phyloP scores from a whole-genome alignment of 78 protist genomes.

The Dictyostelium capitatum region DNA sequence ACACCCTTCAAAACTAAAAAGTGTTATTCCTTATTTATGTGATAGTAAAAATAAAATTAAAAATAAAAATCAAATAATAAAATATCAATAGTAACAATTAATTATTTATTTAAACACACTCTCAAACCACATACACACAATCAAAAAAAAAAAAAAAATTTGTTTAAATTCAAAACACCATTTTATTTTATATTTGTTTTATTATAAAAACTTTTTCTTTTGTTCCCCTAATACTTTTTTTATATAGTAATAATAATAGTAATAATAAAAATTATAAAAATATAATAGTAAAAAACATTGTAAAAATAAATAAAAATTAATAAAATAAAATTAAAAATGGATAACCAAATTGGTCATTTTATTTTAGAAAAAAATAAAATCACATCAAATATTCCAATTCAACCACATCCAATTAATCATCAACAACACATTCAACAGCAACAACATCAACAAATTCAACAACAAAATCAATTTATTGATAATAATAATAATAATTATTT shows the following conservation, averaged over 20 bases:
- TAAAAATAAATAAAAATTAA: background rate
- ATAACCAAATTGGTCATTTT: slow-evolving; percentile 12
- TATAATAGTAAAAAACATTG: background rate
- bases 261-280: slow-evolving; percentile 2
- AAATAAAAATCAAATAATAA: background rate
- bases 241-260: background rate
- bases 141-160: background rate
- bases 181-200: background rate
- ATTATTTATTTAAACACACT: no score
- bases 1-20: no score
- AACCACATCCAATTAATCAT: background rate
- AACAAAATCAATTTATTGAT: background rate
- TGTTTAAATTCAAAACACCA: no score
- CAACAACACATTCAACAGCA: background rate
- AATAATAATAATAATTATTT: background rate
- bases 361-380: slow-evolving; percentile 4
- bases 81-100: background rate
- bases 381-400: background rate
- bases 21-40: no score
- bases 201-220: background rate
- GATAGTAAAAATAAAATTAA: background rate
- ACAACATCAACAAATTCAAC: background rate
- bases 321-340: background rate
- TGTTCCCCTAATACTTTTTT: background rate
- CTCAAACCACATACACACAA: background rate